These are phyloP conservation scores for Oxalis stricta DNA, from an alignment of 441 rosid genomes.

Conservation along the genomic window DNA sequence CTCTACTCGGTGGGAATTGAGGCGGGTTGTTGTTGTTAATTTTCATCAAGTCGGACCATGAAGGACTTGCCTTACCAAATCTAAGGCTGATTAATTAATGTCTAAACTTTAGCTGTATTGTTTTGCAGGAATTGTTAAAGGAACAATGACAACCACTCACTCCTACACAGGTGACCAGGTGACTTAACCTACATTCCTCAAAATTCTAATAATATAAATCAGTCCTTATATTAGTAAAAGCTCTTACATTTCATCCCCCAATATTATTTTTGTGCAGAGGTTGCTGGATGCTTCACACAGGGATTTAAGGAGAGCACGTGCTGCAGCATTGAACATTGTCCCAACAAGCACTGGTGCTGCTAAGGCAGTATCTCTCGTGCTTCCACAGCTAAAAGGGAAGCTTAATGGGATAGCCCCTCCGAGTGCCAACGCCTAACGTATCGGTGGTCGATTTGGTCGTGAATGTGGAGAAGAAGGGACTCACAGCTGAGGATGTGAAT, in stretches of 20 bases:
- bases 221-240: no score
- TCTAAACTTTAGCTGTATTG: neutral
- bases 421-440: slow-evolving; percentile 96
- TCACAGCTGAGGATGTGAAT: slow-evolving; percentile 79
- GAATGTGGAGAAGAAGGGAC: slow-evolving; percentile 74
- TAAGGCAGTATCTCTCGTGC: slow-evolving; percentile 86
- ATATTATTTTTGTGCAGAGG: slow-evolving; percentile 30
- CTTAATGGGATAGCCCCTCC: slow-evolving; percentile 92
- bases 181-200: slow-evolving; percentile 1
- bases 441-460: slow-evolving; percentile 89
- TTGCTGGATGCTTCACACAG: slow-evolving; percentile 95
- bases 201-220: no score
- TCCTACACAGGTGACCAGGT: slow-evolving; percentile 99
- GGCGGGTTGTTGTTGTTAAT: no score
- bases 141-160: slow-evolving; percentile 97
- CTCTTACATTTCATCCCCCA: no score
- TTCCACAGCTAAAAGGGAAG: slow-evolving; percentile 93
- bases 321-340: slow-evolving; percentile 91
- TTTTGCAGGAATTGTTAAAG: slow-evolving; percentile 81
- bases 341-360: slow-evolving; percentile 99
- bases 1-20: no score
- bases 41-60: neutral
- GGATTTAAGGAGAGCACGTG: slow-evolving; percentile 95
- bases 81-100: neutral
- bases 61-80: neutral